Evolutionary conservation across 352 stramenopile species (phyloP).

Genomic region (Phytophthora cajani): DNA sequence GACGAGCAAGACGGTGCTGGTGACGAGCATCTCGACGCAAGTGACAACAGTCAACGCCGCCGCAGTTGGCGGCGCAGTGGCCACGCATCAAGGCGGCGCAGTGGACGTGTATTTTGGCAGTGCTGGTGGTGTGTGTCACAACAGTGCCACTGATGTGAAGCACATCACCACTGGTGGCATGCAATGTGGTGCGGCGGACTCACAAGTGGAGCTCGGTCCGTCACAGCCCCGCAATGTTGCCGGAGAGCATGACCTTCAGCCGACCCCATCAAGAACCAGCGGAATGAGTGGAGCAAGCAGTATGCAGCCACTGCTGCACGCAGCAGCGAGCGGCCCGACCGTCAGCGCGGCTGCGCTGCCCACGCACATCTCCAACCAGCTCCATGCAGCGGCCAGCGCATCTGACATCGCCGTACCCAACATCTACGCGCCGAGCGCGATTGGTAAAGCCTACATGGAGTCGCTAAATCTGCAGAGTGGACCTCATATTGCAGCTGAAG

Average conservation of each 20-base stretch:
- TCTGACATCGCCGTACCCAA: not conserved
- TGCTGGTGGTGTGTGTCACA: not conserved
- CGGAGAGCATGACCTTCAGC: not conserved
- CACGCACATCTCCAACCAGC: not conserved
- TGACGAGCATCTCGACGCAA: not conserved
- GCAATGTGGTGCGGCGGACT: not conserved
- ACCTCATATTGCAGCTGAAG: not conserved
- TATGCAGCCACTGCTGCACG: not conserved
- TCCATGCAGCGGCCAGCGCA: not conserved
- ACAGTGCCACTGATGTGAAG: not conserved
- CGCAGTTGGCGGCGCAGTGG: not conserved
- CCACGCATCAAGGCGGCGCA: not conserved
- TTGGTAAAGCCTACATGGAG: not conserved
- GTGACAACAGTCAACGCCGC: not conserved
- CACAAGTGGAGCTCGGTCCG: not conserved
- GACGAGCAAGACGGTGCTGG: not conserved
- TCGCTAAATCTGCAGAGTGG: not conserved
- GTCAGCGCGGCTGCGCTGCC: not conserved
- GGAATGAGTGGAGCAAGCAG: not conserved
- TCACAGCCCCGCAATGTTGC: not conserved
- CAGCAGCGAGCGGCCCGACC: too few relatives aligned
- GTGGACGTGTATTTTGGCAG: not conserved
- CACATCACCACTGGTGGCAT: not conserved
- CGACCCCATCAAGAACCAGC: not conserved
- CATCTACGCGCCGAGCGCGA: not conserved